Evolutionary conservation across 1,139 yeast genomes (phyloP).

Genomic region (Saccharomyces hybrid): DNA sequence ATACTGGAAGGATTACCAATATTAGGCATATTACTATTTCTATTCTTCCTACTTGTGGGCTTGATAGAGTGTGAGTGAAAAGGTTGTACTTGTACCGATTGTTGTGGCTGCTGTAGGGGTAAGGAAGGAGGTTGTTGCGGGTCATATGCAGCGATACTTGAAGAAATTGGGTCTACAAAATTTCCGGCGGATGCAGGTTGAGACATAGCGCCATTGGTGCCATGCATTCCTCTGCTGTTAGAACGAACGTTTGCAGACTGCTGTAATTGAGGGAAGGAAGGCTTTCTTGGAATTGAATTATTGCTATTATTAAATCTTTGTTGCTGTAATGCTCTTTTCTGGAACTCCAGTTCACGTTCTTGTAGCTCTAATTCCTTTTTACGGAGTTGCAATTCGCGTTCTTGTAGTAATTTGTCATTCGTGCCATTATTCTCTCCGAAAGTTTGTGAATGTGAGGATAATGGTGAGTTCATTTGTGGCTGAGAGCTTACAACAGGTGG

Average conservation of each 20-base stretch:
- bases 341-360: constrained; percentile 36
- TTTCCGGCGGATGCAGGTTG: constrained; percentile 14
- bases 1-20: constrained; percentile 29
- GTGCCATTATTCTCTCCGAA: not conserved
- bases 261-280: constrained; percentile 22
- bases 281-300: constrained; percentile 17
- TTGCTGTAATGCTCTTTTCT: constrained; percentile 28
- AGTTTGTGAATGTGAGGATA: not conserved
- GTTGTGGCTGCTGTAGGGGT: constrained; percentile 9
- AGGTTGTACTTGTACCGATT: not conserved
- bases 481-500: not conserved
- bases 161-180: constrained; percentile 17
- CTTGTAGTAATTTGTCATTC: constrained; percentile 17
- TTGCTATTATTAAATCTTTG: constrained; percentile 15
- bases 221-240: constrained; percentile 23
- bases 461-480: not conserved
- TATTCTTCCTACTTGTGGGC: constrained; percentile 32
- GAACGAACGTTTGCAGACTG: constrained; percentile 14
- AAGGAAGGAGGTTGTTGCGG: constrained; percentile 9
- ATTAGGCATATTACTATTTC: constrained; percentile 28
- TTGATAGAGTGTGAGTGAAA: constrained; percentile 23
- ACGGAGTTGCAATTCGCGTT: constrained; percentile 38
- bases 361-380: constrained; percentile 40
- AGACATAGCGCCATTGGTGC: constrained; percentile 16
- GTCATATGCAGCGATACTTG: constrained; percentile 8